Conservation (phyloP, 257 asterid genomes). For the Scutellaria minor region DNA sequence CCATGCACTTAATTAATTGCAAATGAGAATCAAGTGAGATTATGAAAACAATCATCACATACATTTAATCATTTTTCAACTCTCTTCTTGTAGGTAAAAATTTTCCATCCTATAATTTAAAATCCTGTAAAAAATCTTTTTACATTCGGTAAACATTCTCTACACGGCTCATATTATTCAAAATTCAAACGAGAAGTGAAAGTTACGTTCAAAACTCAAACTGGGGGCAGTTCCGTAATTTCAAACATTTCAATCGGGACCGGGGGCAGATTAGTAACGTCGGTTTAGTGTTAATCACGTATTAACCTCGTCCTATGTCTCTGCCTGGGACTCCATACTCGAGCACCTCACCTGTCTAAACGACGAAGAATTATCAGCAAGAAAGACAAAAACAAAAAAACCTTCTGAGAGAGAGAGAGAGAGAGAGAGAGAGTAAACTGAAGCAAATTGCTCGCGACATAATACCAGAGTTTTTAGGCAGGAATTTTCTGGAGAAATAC, state of each 20-base stretch:
- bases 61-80: no score
- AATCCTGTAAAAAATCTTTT: no score
- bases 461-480: not conserved
- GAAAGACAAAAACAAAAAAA: not conserved
- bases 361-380: conserved; percentile 9
- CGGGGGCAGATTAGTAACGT: conserved; percentile 11
- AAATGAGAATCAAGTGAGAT: no score
- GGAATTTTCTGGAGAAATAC: conserved; percentile 34
- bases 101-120: no score
- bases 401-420: not conserved
- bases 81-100: no score
- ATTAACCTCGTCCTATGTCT: conserved; percentile 25
- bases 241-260: not conserved
- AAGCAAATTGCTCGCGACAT: conserved; percentile 16
- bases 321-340: conserved; percentile 32
- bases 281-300: conserved; percentile 27
- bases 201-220: conserved; percentile 12
- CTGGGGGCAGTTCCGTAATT: conserved; percentile 2
- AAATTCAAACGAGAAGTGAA: no score
- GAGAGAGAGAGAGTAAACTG: conserved; percentile 24
- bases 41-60: no score
- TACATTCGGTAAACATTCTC: no score
- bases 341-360: conserved; percentile 13
- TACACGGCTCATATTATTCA: no score
- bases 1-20: no score